Evolutionary conservation across 345 rosid species (phyloP).

Genomic region (Arabidopsis suecica): DNA sequence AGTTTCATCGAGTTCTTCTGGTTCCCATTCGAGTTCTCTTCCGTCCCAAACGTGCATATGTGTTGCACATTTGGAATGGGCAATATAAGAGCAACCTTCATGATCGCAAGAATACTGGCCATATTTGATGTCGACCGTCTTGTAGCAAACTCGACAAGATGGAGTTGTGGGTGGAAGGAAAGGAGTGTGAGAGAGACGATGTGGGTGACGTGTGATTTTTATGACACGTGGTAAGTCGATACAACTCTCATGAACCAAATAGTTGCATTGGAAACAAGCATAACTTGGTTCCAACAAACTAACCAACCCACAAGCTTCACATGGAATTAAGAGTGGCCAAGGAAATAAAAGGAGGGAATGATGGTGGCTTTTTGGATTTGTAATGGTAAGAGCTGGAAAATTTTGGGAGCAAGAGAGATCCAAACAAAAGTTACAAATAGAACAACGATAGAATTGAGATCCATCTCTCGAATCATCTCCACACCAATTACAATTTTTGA

Average conservation of each 20-base stretch:
- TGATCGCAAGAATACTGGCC: constrained; percentile 16
- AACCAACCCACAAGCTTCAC: constrained; percentile 4
- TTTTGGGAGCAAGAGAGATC: neutral
- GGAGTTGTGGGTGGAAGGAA: constrained; percentile 1
- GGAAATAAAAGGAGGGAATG: neutral
- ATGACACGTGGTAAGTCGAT: neutral
- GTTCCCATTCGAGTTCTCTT: constrained; percentile 24
- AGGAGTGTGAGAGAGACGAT: constrained; percentile 23
- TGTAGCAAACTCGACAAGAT: constrained; percentile 11
- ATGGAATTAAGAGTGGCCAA: neutral
- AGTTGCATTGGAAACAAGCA: constrained; percentile 15
- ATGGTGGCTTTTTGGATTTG: constrained; percentile 12
- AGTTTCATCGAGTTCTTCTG: neutral
- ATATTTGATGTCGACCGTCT: neutral
- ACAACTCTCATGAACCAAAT: constrained; percentile 19
- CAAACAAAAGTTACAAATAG: neutral
- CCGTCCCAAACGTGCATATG: neutral
- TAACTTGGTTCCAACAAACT: constrained; percentile 2
- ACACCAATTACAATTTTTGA: constrained; percentile 9
- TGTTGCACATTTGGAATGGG: constrained; percentile 28
- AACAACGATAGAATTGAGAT: neutral
- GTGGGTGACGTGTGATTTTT: constrained; percentile 13
- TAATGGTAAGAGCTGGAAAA: neutral
- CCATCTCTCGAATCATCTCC: neutral
- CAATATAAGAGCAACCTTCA: neutral